Conservation (phyloP, 805 yeast species). For the Ascoidea rubescens region DNA sequence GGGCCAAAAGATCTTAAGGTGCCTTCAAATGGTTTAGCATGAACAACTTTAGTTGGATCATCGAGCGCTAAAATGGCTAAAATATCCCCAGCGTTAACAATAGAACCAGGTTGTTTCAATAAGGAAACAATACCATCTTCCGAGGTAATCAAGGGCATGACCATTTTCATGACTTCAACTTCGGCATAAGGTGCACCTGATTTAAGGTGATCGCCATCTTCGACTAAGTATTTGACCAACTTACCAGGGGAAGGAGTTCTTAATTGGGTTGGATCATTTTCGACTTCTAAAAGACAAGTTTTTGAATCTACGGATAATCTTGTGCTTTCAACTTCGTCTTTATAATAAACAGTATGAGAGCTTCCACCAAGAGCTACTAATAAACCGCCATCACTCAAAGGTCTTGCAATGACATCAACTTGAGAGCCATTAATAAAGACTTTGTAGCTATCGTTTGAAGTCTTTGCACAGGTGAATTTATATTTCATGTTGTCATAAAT, state of each 20-base stretch:
- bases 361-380: slow-evolving; percentile 80
- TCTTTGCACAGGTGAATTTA: slow-evolving; percentile 90
- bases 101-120: slow-evolving; percentile 97
- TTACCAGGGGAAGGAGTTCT: slow-evolving; percentile 99
- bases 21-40: slow-evolving; percentile 90
- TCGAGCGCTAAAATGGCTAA: slow-evolving; percentile 89
- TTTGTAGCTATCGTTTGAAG: slow-evolving; percentile 75
- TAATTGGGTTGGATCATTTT: slow-evolving; percentile 96
- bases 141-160: slow-evolving; percentile 90
- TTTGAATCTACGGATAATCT: slow-evolving; percentile 90
- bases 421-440: slow-evolving; percentile 89
- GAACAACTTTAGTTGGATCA: slow-evolving; percentile 95
- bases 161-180: slow-evolving; percentile 99
- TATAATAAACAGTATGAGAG: slow-evolving; percentile 94
- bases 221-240: slow-evolving; percentile 83
- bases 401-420: slow-evolving; percentile 72
- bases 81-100: slow-evolving; percentile 91
- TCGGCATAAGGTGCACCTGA: slow-evolving; percentile 96
- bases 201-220: slow-evolving; percentile 83
- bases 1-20: slow-evolving; percentile 82
- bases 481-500: slow-evolving; percentile 89
- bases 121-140: slow-evolving; percentile 89
- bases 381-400: slow-evolving; percentile 91
- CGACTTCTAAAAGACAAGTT: slow-evolving; percentile 87
- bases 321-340: slow-evolving; percentile 92